These are phyloP conservation scores for Rhynchosporium agropyri DNA, from an alignment of 2,329 filamentous ascomycete genomes.

Conservation along the genomic window DNA sequence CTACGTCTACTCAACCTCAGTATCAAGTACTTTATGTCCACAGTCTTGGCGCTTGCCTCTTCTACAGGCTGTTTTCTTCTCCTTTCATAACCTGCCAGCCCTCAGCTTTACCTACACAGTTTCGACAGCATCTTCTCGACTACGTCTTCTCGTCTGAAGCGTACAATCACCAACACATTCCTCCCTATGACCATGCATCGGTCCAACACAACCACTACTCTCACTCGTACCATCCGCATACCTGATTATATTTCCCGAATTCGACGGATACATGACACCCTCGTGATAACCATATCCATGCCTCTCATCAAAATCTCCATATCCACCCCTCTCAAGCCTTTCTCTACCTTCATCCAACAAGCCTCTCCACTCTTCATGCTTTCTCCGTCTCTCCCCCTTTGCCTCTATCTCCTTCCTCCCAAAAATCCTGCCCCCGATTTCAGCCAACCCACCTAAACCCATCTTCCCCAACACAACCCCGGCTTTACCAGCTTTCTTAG, in stretches of 20 bases:
- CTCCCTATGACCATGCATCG: conserved; percentile 19
- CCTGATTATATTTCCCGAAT: conserved; percentile 10
- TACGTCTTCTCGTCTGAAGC: conserved; percentile 17
- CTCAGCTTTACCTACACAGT: not conserved
- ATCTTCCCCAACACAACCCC: conserved; percentile 6
- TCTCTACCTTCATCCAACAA: conserved; percentile 4
- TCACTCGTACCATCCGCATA: conserved; percentile 24
- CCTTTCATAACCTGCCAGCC: not conserved
- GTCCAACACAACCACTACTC: conserved; percentile 24
- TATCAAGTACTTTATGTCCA: not conserved
- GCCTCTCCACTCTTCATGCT: conserved; percentile 13
- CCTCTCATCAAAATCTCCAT: conserved; percentile 5
- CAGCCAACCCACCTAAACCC: conserved; percentile 14
- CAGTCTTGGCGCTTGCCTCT: not conserved
- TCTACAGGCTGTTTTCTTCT: not conserved
- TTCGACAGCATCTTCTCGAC: conserved; percentile 9
- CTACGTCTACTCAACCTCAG: not conserved
- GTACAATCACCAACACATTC: conserved; percentile 19
- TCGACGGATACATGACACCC: conserved; percentile 13
- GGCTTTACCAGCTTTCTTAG: not conserved
- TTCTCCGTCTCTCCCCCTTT: not conserved
- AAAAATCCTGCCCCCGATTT: conserved; percentile 6
- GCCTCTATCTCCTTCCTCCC: conserved; percentile 1
- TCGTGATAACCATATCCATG: conserved; percentile 20
- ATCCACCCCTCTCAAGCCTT: not conserved